Evolutionary conservation across 257 asterid species (phyloP).

Genomic region (Scutellaria baicalensis): DNA sequence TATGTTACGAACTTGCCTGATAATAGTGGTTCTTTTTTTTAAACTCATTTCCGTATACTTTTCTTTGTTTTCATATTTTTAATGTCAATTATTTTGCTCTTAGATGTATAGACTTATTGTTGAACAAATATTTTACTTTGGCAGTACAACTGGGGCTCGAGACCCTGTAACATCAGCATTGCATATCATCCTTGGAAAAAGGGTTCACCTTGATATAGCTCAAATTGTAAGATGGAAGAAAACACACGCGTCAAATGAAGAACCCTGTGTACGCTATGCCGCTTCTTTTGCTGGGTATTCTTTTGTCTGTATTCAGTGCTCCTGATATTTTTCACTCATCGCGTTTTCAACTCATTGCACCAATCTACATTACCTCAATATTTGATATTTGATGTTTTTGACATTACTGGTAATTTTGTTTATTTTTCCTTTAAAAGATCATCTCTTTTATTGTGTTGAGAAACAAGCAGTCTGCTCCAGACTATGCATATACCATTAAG

Average conservation of each 20-base stretch:
- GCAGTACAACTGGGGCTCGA: constrained; percentile 97
- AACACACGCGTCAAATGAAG: constrained; percentile 60
- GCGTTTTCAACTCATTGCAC: neutral
- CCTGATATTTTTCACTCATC: neutral
- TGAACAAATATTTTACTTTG: constrained; percentile 18
- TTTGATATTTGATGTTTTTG: neutral
- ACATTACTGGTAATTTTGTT: neutral
- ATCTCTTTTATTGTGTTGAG: neutral
- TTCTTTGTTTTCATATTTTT: neutral
- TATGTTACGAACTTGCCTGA: neutral
- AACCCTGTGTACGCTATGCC: constrained; percentile 93
- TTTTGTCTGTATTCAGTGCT: constrained; percentile 18
- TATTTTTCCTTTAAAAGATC: neutral
- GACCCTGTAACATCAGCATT: constrained; percentile 91
- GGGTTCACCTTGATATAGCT: constrained; percentile 83
- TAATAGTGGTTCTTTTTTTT: neutral
- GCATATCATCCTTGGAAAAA: constrained; percentile 87
- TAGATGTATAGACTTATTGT: neutral
- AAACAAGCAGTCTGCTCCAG: neutral
- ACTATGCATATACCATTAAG: neutral
- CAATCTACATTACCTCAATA: too few relatives aligned
- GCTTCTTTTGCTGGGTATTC: constrained; percentile 97
- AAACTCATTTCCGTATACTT: neutral
- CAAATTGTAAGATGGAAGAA: constrained; percentile 90
- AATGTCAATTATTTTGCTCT: neutral